phyloP scores from a whole-genome alignment of 768 basidiomycete genomes.

The Kwoniella pini region DNA sequence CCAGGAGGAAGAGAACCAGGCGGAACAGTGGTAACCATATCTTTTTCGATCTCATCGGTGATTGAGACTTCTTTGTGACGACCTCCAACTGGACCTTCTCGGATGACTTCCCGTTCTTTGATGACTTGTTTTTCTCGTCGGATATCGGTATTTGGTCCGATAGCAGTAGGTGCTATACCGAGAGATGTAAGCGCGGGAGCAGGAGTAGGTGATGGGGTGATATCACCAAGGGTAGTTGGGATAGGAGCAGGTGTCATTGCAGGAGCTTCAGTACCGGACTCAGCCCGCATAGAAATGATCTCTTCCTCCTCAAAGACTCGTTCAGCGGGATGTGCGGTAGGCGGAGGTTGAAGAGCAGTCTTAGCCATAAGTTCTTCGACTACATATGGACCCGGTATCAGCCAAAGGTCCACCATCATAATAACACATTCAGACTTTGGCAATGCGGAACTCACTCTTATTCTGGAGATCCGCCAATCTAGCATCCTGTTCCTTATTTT shows the following conservation, averaged over 20 bases:
- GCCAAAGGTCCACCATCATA: no score
- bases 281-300: constrained; percentile 4
- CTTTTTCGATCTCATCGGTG: constrained; percentile 25
- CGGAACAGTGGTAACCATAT: constrained; percentile 27
- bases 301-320: constrained; percentile 18
- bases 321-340: constrained; percentile 6
- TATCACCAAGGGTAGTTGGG: constrained; percentile 9
- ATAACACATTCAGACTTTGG: no score
- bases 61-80: constrained; percentile 31
- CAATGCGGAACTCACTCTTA: constrained; percentile 46
- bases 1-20: constrained; percentile 13
- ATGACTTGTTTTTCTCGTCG: constrained; percentile 39
- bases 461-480: constrained; percentile 44
- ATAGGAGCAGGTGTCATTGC: constrained; percentile 5
- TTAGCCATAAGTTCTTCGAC: constrained; percentile 47
- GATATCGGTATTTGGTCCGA: constrained; percentile 33
- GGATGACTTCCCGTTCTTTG: constrained; percentile 43
- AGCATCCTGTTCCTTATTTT: constrained; percentile 50
- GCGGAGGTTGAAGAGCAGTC: constrained; percentile 12
- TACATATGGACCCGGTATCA: constrained; percentile 5
- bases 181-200: constrained; percentile 7
- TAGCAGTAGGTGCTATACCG: constrained; percentile 7
- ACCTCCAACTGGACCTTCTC: constrained; percentile 32
- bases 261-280: constrained; percentile 10
- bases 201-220: constrained; percentile 2